phyloP scores from a whole-genome alignment of 73 alveolate genomes.

The Stentor roeselii region DNA sequence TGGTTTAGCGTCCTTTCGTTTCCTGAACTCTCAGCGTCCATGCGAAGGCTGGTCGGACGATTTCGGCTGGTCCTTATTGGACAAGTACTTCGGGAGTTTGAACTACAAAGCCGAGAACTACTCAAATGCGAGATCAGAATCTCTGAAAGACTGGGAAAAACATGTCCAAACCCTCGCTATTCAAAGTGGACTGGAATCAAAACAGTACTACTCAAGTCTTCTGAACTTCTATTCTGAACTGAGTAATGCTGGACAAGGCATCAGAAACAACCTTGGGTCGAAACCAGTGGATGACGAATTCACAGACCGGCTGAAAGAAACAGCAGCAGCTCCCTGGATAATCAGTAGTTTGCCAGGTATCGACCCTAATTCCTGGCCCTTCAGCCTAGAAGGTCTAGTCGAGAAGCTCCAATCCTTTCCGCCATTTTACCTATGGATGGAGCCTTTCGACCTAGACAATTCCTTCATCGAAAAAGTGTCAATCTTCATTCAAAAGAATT shows the following conservation, averaged over 20 bases:
- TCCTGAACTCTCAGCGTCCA: background rate
- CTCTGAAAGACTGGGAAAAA: slow-evolving; percentile 17
- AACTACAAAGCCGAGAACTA: background rate
- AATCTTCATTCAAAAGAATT: slow-evolving; percentile 34
- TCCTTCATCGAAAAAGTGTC: slow-evolving; percentile 40
- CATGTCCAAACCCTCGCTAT: background rate
- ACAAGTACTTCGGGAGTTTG: slow-evolving; percentile 6
- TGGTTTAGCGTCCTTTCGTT: background rate
- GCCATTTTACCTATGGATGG: slow-evolving; percentile 48
- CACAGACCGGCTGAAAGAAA: slow-evolving; percentile 28
- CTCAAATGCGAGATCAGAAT: background rate
- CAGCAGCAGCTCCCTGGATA: slow-evolving; percentile 66
- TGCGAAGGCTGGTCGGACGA: background rate
- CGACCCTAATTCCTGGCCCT: slow-evolving; percentile 41
- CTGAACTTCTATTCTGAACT: background rate
- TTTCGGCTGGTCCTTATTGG: slow-evolving; percentile 7
- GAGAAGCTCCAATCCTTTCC: slow-evolving; percentile 43
- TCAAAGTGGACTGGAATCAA: background rate
- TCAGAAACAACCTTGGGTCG: background rate
- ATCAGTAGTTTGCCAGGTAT: slow-evolving; percentile 60
- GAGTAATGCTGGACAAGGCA: slow-evolving; percentile 7
- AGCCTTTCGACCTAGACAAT: slow-evolving; percentile 47
- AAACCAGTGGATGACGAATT: slow-evolving; percentile 29
- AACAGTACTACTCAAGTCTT: background rate
- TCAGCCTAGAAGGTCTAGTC: slow-evolving; percentile 33